A percentile compares a stretch with the other conserved stretches of the same genome.
These are phyloP conservation scores for Mimosa pudica DNA, from an alignment of 306 rosid genomes.

Conservation along the genomic window DNA sequence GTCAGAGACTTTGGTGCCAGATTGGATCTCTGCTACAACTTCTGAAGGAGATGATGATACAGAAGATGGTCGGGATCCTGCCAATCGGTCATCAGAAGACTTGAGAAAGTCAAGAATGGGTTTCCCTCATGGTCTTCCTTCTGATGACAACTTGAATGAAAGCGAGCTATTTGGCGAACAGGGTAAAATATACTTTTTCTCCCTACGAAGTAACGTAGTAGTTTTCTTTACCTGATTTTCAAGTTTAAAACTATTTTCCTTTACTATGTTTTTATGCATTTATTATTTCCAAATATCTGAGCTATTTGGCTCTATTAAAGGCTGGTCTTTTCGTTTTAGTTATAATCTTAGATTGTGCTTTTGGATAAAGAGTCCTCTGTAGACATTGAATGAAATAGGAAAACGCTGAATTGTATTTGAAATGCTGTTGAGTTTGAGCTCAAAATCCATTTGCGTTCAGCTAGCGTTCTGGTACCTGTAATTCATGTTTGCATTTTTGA, in stretches of 20 bases:
- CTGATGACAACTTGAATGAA: slow-evolving; percentile 86
- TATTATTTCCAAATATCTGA: slow-evolving; percentile 6
- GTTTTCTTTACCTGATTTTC: neutral
- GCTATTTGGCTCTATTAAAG: slow-evolving; percentile 1
- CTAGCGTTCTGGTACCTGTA: neutral
- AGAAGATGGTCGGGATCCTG: slow-evolving; percentile 91
- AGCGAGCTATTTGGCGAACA: slow-evolving; percentile 77
- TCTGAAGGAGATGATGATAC: slow-evolving; percentile 99
- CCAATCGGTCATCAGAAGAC: slow-evolving; percentile 86
- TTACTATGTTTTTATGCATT: neutral
- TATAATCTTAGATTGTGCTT: slow-evolving; percentile 17
- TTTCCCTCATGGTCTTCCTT: slow-evolving; percentile 74
- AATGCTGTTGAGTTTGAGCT: too few species aligned
- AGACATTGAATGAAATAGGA: slow-evolving; percentile 7
- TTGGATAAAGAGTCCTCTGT: neutral
- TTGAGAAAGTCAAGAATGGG: slow-evolving; percentile 98
- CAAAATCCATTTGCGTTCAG: slow-evolving; percentile 1
- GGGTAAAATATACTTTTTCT: slow-evolving; percentile 56
- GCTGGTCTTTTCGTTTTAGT: slow-evolving; percentile 2
- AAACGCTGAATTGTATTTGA: slow-evolving; percentile 4
- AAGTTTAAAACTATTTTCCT: slow-evolving; percentile 1
- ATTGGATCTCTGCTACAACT: slow-evolving; percentile 99
- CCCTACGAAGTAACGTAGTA: slow-evolving; percentile 3
- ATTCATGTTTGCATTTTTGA: slow-evolving; percentile 4
- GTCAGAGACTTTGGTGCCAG: slow-evolving; percentile 66